These are phyloP conservation scores for Macrolepiota fuliginosa DNA, from an alignment of 768 basidiomycete species.

Conservation along the genomic window DNA sequence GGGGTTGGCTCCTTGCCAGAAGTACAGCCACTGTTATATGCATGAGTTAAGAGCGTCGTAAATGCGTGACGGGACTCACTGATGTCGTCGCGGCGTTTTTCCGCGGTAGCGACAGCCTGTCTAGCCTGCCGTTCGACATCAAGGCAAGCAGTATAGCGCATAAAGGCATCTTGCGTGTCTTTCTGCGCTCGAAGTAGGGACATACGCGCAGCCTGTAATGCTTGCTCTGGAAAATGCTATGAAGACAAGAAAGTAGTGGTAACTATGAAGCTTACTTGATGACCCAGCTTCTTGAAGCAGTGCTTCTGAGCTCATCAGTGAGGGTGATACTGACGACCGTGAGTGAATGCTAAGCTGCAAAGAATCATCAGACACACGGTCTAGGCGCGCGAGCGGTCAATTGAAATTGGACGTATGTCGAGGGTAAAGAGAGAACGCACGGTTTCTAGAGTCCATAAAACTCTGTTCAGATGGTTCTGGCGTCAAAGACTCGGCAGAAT, in stretches of 20 bases:
- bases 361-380: slow-evolving; percentile 34
- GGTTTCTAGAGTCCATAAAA: slow-evolving; percentile 38
- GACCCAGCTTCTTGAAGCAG: slow-evolving; percentile 55
- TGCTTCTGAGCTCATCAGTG: slow-evolving; percentile 48
- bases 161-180: slow-evolving; percentile 70
- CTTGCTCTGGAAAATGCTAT: slow-evolving; percentile 44
- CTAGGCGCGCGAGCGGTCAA: slow-evolving; percentile 17
- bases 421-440: slow-evolving; percentile 20
- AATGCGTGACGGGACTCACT: slow-evolving; percentile 28
- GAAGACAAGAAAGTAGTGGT: slow-evolving; percentile 10
- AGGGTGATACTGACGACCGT: slow-evolving; percentile 50
- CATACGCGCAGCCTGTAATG: slow-evolving; percentile 58
- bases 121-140: slow-evolving; percentile 67
- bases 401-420: background rate
- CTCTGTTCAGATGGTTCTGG: slow-evolving; percentile 48
- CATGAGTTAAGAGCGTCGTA: slow-evolving; percentile 14
- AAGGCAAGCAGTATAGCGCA: slow-evolving; percentile 65
- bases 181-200: slow-evolving; percentile 64
- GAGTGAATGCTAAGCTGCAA: slow-evolving; percentile 25
- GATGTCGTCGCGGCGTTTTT: slow-evolving; percentile 69
- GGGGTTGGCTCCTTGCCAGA: slow-evolving; percentile 43
- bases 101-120: slow-evolving; percentile 59
- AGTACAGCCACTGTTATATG: slow-evolving; percentile 39
- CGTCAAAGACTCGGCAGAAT: slow-evolving; percentile 44
- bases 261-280: slow-evolving; percentile 47